These are phyloP conservation scores for Gossypium thurberi DNA, from an alignment of 345 rosid genomes.

Conservation along the genomic window DNA sequence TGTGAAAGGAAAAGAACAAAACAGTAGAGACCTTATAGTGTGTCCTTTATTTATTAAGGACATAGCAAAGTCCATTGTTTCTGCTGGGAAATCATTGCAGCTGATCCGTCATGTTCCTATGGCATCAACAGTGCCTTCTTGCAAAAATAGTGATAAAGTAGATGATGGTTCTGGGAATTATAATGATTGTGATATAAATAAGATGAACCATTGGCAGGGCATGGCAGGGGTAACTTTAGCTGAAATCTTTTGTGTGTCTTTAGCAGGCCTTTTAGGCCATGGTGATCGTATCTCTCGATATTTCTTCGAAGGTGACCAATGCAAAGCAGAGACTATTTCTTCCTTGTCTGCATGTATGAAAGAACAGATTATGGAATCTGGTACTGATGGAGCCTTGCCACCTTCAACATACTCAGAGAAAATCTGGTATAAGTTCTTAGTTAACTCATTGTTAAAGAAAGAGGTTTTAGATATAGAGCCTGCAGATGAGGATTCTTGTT, in stretches of 20 bases:
- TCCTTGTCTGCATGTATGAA: slow-evolving; percentile 23
- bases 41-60: slow-evolving; percentile 80
- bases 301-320: slow-evolving; percentile 39
- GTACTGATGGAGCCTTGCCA: slow-evolving; percentile 28
- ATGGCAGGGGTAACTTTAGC: slow-evolving; percentile 62
- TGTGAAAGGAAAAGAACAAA: slow-evolving; percentile 52
- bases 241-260: slow-evolving; percentile 67
- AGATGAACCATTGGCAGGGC: slow-evolving; percentile 22
- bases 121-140: slow-evolving; percentile 29
- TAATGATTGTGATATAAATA: slow-evolving; percentile 12
- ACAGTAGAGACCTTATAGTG: slow-evolving; percentile 29
- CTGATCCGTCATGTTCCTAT: slow-evolving; percentile 62
- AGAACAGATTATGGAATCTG: slow-evolving; percentile 21
- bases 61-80: slow-evolving; percentile 68
- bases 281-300: slow-evolving; percentile 62
- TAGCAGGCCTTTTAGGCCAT: slow-evolving; percentile 73
- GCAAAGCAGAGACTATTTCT: slow-evolving; percentile 33
- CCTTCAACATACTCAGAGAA: slow-evolving; percentile 36
- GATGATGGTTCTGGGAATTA: slow-evolving; percentile 30
- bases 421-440: slow-evolving; percentile 54
- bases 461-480: slow-evolving; percentile 28
- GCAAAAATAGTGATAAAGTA: slow-evolving; percentile 24
- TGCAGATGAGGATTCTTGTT: slow-evolving; percentile 24
- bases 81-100: slow-evolving; percentile 97
- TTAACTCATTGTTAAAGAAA: slow-evolving; percentile 37